Conservation (phyloP, 768 basidiomycete species). For the Boletus edulis region DNA sequence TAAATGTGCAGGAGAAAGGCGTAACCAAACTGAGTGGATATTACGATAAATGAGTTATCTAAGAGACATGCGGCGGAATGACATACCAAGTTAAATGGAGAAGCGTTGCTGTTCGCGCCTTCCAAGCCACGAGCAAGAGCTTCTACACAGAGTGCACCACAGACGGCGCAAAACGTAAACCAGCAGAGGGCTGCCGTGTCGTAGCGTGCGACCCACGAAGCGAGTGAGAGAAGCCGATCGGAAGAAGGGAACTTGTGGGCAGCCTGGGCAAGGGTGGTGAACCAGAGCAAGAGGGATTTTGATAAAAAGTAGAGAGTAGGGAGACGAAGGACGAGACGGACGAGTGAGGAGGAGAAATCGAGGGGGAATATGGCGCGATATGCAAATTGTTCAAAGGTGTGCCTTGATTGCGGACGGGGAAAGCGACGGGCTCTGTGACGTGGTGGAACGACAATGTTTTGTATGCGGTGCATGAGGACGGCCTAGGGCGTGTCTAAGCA, state of each 20-base stretch:
- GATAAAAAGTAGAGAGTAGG: constrained; percentile 63
- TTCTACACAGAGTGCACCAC: constrained; percentile 61
- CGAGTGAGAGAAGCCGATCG: constrained; percentile 35
- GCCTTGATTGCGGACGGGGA: constrained; percentile 23
- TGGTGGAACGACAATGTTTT: constrained; percentile 73
- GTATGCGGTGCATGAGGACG: constrained; percentile 70
- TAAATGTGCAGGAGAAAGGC: constrained; percentile 76
- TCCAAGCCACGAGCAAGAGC: constrained; percentile 68
- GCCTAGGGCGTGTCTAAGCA: constrained; percentile 40
- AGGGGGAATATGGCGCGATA: constrained; percentile 55
- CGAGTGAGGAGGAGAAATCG: constrained; percentile 56
- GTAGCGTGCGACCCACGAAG: constrained; percentile 43
- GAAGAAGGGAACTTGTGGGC: constrained; percentile 40
- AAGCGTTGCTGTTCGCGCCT: constrained; percentile 52
- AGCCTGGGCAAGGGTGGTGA: constrained; percentile 56
- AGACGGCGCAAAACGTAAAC: constrained; percentile 69
- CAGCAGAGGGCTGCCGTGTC: constrained; percentile 70
- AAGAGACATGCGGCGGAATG: constrained; percentile 1
- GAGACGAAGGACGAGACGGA: constrained; percentile 57
- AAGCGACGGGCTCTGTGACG: constrained; percentile 29
- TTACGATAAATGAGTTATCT: background rate
- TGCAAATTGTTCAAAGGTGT: constrained; percentile 24
- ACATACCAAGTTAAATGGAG: constrained; percentile 73
- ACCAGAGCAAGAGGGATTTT: constrained; percentile 57
- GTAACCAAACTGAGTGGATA: constrained; percentile 58